A percentile compares a stretch with the other conserved stretches of the same genome.
Evolutionary conservation across 2,329 filamentous ascomycete genomes (phyloP).

Genomic region (Aspergillus unguis): DNA sequence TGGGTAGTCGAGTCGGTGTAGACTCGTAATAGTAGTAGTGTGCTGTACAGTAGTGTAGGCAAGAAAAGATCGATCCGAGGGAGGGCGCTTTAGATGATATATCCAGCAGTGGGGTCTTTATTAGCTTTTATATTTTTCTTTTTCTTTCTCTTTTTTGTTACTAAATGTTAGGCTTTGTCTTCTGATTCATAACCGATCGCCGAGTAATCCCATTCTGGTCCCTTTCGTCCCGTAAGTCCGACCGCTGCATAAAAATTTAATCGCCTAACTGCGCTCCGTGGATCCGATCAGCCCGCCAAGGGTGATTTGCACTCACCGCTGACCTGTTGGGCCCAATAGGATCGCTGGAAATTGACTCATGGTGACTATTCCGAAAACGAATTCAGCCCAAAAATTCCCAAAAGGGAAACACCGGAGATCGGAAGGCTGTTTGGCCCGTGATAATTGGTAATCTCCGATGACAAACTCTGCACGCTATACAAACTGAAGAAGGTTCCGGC

Average conservation of each 20-base stretch:
- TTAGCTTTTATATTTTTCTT: conserved; percentile 2
- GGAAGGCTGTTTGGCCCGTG: conserved; percentile 22
- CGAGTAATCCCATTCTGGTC: background rate
- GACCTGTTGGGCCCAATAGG: conserved; percentile 12
- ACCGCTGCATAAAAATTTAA: conserved; percentile 15
- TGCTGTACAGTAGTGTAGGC: background rate
- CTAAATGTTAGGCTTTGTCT: background rate
- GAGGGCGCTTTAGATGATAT: conserved; percentile 20
- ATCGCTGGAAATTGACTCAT: conserved; percentile 15
- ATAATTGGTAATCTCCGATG: conserved; percentile 27
- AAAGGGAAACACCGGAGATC: conserved; percentile 7
- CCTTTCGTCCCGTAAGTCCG: conserved; percentile 10
- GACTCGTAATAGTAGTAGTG: background rate
- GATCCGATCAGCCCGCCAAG: conserved; percentile 14
- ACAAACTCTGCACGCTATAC: background rate
- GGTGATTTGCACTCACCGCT: conserved; percentile 14
- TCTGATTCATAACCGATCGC: conserved; percentile 13
- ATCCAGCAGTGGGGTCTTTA: conserved; percentile 15
- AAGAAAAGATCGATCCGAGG: conserved; percentile 9
- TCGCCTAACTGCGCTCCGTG: conserved; percentile 7
- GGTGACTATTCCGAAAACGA: conserved; percentile 6
- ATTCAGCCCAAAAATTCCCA: background rate
- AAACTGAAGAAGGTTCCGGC: background rate
- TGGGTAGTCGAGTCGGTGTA: too few species aligned
- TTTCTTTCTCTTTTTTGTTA: conserved; percentile 9